Evolutionary conservation across 2,329 filamentous ascomycete species (phyloP).

Genomic region (Leptographium lundbergii): DNA sequence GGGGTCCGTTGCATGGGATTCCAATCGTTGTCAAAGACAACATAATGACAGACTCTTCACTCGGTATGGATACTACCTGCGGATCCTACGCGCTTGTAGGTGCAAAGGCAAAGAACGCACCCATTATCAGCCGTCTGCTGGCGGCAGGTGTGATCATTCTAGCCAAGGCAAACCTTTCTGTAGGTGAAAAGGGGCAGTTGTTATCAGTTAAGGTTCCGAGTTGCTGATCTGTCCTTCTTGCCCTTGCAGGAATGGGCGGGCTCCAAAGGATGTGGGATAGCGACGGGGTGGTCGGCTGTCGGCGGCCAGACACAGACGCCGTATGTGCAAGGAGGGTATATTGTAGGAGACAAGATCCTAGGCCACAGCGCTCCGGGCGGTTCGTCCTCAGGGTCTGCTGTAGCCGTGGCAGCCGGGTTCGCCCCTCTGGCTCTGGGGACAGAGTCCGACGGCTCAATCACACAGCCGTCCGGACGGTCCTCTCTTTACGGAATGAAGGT

Average conservation of each 20-base stretch:
- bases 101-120: neutral
- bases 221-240: neutral
- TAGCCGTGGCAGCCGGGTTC: neutral
- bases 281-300: neutral
- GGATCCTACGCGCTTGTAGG: neutral
- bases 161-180: neutral
- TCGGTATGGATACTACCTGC: neutral
- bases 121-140: neutral
- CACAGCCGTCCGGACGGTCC: neutral
- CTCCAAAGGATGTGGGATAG: neutral
- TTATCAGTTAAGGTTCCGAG: neutral
- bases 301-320: neutral
- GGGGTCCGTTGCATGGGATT: neutral
- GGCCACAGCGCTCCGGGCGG: neutral
- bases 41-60: neutral
- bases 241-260: neutral
- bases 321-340: neutral
- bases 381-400: neutral
- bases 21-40: neutral
- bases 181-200: neutral
- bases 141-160: neutral
- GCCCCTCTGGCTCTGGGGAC: neutral
- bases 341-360: neutral
- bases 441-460: neutral
- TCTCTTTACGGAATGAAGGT: neutral